phyloP scores from a whole-genome alignment of 208 protist genomes.

The Trypanosoma mega region DNA sequence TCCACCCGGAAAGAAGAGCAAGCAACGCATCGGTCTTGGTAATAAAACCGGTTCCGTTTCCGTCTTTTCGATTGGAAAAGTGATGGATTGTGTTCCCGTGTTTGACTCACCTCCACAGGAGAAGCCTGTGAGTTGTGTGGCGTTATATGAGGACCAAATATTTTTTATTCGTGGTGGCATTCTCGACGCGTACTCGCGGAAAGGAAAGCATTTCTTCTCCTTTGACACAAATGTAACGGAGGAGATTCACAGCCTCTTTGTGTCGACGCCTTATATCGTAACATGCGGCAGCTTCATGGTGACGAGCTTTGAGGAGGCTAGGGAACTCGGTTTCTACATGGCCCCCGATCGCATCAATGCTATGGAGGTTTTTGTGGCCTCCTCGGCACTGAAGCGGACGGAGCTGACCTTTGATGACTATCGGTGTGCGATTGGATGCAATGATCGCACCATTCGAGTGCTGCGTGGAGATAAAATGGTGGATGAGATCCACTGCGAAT shows the following conservation, averaged over 20 bases:
- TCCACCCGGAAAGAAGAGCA: constrained; percentile 59
- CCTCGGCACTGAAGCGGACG: constrained; percentile 8
- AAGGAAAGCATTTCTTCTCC: constrained; percentile 82
- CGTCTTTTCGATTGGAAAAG: constrained; percentile 61
- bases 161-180: constrained; percentile 76
- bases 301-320: constrained; percentile 69
- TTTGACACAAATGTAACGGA: constrained; percentile 87
- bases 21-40: constrained; percentile 74
- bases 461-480: constrained; percentile 53
- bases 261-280: constrained; percentile 84
- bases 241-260: constrained; percentile 51
- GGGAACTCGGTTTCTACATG: constrained; percentile 86
- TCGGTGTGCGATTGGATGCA: constrained; percentile 72
- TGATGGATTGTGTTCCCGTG: constrained; percentile 36
- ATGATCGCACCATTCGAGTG: constrained; percentile 77
- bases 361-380: constrained; percentile 45
- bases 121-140: constrained; percentile 52
- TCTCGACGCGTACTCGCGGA: constrained; percentile 78
- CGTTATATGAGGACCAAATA: constrained; percentile 74
- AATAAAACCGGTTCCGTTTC: constrained; percentile 57
- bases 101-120: constrained; percentile 46
- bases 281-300: constrained; percentile 82
- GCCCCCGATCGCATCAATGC: constrained; percentile 82
- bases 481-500: constrained; percentile 71
- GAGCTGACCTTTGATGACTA: constrained; percentile 52